These are phyloP conservation scores for Blepharisma undulans DNA, from an alignment of 169 alveolate species.

Conservation along the genomic window DNA sequence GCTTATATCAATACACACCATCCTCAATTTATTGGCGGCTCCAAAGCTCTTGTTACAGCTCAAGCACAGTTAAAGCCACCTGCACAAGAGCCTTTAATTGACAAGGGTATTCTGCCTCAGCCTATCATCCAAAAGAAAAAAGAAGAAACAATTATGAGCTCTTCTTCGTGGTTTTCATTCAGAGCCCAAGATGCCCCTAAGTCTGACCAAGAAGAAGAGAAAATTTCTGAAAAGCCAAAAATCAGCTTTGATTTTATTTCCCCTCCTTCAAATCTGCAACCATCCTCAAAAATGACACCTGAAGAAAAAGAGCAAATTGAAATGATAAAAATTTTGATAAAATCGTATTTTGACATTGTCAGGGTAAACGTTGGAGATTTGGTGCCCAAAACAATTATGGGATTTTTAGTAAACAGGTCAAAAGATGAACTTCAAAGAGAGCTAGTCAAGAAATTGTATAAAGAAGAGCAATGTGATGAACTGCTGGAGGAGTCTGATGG, in stretches of 20 bases:
- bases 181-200: background rate
- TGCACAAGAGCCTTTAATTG: background rate
- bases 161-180: background rate
- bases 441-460: conserved; percentile 44
- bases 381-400: conserved; percentile 64
- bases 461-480: conserved; percentile 44
- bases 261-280: background rate
- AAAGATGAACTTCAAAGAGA: conserved; percentile 47
- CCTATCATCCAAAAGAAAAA: background rate
- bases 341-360: conserved; percentile 49
- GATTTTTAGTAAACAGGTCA: conserved; percentile 52
- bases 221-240: background rate
- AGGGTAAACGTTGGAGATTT: conserved; percentile 54
- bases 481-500: conserved; percentile 56
- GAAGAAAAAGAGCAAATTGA: conserved; percentile 49
- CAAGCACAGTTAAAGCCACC: background rate
- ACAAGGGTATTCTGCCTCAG: background rate
- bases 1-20: conserved; percentile 95
- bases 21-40: conserved; percentile 91
- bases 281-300: background rate
- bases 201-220: background rate
- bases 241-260: background rate
- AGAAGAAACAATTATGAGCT: background rate
- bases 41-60: background rate
- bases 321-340: conserved; percentile 49